Conservation (phyloP, 805 yeast genomes). For the Yarrowia keelungensis region DNA sequence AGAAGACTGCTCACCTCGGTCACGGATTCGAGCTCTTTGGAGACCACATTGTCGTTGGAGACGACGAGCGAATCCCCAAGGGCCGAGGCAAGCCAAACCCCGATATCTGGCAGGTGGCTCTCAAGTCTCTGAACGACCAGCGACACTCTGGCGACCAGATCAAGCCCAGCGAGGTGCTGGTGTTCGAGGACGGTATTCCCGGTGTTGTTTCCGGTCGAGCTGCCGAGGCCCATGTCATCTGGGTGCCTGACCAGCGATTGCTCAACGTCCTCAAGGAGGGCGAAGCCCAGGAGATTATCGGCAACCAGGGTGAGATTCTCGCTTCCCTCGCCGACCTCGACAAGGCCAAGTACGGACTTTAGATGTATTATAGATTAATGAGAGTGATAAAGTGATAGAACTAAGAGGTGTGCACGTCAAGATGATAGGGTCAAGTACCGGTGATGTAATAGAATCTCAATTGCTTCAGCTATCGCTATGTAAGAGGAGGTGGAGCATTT, state of each 20-base stretch:
- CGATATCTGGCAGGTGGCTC: slow-evolving; percentile 87
- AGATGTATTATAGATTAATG: background rate
- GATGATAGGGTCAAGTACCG: too few relatives aligned
- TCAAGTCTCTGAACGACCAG: slow-evolving; percentile 68
- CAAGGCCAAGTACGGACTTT: slow-evolving; percentile 51
- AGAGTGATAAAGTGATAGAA: too few relatives aligned
- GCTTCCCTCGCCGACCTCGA: slow-evolving; percentile 62
- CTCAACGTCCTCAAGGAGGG: slow-evolving; percentile 59
- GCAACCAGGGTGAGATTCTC: slow-evolving; percentile 64
- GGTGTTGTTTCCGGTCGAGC: slow-evolving; percentile 86
- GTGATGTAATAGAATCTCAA: too few relatives aligned
- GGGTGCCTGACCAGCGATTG: slow-evolving; percentile 92
- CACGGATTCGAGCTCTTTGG: slow-evolving; percentile 70
- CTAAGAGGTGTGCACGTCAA: too few relatives aligned
- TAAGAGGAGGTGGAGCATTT: too few relatives aligned
- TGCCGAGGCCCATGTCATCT: slow-evolving; percentile 85
- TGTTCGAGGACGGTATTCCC: slow-evolving; percentile 95
- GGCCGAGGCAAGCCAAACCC: slow-evolving; percentile 96
- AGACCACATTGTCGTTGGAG: slow-evolving; percentile 81
- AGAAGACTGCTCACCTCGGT: slow-evolving; percentile 74
- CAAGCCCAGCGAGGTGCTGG: slow-evolving; percentile 76
- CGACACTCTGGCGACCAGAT: slow-evolving; percentile 58
- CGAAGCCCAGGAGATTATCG: slow-evolving; percentile 56
- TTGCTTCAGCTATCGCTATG: too few relatives aligned
- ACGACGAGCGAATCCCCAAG: slow-evolving; percentile 77